Conservation (phyloP, 306 rosid genomes). For the Oxytropis ochrocephala region DNA sequence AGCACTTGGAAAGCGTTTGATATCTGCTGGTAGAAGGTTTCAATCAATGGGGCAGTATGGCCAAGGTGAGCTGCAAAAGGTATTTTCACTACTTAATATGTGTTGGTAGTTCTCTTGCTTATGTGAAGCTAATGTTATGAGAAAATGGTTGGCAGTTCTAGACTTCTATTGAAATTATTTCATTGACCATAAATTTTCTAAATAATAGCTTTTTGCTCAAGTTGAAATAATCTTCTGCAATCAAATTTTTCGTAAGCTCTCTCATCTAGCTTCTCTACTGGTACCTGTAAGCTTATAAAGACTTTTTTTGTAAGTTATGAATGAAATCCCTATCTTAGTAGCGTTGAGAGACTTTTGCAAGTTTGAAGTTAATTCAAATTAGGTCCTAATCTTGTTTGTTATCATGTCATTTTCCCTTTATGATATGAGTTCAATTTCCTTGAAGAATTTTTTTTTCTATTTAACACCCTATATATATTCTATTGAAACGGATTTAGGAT, state of each 20-base stretch:
- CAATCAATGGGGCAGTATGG: slow-evolving; percentile 96
- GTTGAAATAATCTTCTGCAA: not conserved
- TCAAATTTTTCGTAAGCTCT: not conserved
- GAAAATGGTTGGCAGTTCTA: not conserved
- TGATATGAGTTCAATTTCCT: not conserved
- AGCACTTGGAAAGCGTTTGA: slow-evolving; percentile 86
- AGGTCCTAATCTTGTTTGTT: not conserved
- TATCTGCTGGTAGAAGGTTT: slow-evolving; percentile 79
- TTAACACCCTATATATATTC: not conserved
- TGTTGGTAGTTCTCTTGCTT: not conserved
- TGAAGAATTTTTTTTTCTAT: not conserved
- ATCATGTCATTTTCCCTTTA: not conserved
- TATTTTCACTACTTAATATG: slow-evolving; percentile 26
- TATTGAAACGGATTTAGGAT: slow-evolving; percentile 3
- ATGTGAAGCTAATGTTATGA: not conserved
- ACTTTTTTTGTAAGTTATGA: not conserved
- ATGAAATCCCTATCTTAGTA: not conserved
- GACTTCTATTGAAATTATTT: not conserved
- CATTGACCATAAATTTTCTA: not conserved
- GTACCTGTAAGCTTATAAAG: not conserved
- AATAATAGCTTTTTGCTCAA: not conserved
- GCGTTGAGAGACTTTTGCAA: not conserved
- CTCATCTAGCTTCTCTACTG: not conserved
- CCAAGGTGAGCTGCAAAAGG: slow-evolving; percentile 87
- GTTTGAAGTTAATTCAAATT: not conserved